A percentile compares a stretch with the other conserved stretches of the same genome.
These are phyloP conservation scores for Eremothecium sinecaudum DNA, from an alignment of 1,139 yeast species.

Conservation along the genomic window DNA sequence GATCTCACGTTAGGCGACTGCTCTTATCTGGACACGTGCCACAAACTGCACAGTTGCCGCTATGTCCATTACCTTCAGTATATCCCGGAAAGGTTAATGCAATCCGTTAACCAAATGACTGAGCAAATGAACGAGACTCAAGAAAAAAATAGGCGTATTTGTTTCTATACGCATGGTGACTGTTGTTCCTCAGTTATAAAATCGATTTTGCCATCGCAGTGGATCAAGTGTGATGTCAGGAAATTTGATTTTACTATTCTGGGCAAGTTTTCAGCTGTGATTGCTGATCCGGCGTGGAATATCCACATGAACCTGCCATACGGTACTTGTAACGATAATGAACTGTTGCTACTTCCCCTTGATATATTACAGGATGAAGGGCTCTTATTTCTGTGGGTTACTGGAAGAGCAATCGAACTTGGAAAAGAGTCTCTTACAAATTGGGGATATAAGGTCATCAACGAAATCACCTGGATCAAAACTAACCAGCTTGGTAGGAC, in stretches of 20 bases:
- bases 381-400: slow-evolving; percentile 77
- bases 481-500: slow-evolving; percentile 80
- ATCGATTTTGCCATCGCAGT: slow-evolving; percentile 51
- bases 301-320: slow-evolving; percentile 75
- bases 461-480: slow-evolving; percentile 86
- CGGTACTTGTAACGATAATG: slow-evolving; percentile 68
- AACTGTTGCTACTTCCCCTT: slow-evolving; percentile 57
- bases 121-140: slow-evolving; percentile 27
- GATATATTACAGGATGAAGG: slow-evolving; percentile 74
- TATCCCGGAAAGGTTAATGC: slow-evolving; percentile 34
- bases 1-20: slow-evolving; percentile 80
- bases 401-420: slow-evolving; percentile 83
- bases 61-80: slow-evolving; percentile 71
- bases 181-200: slow-evolving; percentile 33
- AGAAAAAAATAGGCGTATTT: slow-evolving; percentile 25
- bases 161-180: slow-evolving; percentile 51
- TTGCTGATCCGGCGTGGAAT: slow-evolving; percentile 91
- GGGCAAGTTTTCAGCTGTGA: slow-evolving; percentile 79
- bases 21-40: slow-evolving; percentile 88
- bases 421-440: slow-evolving; percentile 66
- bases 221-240: slow-evolving; percentile 80
- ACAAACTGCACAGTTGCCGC: slow-evolving; percentile 69
- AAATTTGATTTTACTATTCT: slow-evolving; percentile 55
- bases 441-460: slow-evolving; percentile 76
- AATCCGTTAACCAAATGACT: slow-evolving; percentile 8